Conservation (phyloP, 768 basidiomycete genomes). For the Termitomyces sp. region DNA sequence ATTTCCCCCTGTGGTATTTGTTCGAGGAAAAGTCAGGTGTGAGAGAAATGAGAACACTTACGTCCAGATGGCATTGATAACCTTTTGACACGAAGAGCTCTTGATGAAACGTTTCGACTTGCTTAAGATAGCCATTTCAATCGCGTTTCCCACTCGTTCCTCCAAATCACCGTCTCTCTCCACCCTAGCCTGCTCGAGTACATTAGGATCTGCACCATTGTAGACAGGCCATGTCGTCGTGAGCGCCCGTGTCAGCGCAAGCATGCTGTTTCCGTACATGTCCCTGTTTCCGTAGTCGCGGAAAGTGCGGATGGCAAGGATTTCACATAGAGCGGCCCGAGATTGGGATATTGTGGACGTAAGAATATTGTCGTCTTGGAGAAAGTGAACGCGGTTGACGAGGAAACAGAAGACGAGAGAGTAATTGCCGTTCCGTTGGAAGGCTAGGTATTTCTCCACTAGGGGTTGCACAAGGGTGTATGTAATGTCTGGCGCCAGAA, state of each 20-base stretch:
- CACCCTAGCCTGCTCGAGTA: conserved; percentile 53
- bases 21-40: not conserved
- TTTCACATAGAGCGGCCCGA: conserved; percentile 82
- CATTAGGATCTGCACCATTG: conserved; percentile 58
- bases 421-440: conserved; percentile 72
- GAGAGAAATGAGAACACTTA: conserved; percentile 24
- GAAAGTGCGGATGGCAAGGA: conserved; percentile 77
- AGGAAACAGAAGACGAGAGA: conserved; percentile 86
- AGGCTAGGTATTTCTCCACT: conserved; percentile 74
- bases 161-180: conserved; percentile 70
- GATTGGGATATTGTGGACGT: conserved; percentile 66
- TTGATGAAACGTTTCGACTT: conserved; percentile 89
- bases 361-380: conserved; percentile 69
- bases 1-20: conserved; percentile 57
- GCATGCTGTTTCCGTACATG: conserved; percentile 55
- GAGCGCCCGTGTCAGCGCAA: conserved; percentile 63
- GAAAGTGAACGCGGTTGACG: conserved; percentile 81
- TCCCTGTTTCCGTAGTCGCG: conserved; percentile 59
- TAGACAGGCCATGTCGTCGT: conserved; percentile 83
- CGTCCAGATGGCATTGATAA: conserved; percentile 83
- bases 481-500: conserved; percentile 81
- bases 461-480: conserved; percentile 88
- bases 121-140: conserved; percentile 87
- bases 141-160: conserved; percentile 83
- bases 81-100: conserved; percentile 82